Evolutionary conservation across 768 basidiomycete genomes (phyloP).

Genomic region (Kondoa malvinella): DNA sequence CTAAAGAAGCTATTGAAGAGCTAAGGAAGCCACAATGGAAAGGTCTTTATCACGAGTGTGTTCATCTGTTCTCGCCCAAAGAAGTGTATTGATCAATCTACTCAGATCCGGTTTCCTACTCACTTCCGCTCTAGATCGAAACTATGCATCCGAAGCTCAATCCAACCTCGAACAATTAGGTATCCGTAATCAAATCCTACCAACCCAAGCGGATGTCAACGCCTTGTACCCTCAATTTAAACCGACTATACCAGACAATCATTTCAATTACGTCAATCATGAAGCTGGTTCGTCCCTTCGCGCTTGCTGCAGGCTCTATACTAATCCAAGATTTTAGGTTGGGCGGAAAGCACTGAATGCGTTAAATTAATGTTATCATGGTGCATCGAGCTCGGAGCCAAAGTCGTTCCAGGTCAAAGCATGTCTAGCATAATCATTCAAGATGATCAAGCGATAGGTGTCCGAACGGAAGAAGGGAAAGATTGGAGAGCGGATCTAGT

Average conservation of each 20-base stretch:
- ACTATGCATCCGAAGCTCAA: no score
- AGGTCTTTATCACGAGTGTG: constrained; percentile 25
- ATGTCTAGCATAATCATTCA: constrained; percentile 36
- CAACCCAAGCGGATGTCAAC: no score
- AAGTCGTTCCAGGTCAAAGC: constrained; percentile 44
- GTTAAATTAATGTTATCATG: constrained; percentile 11
- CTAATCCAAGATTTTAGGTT: no score
- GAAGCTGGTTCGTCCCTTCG: no score
- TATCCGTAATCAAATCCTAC: no score
- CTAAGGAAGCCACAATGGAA: constrained; percentile 29
- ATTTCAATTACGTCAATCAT: constrained; percentile 12
- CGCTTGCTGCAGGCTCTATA: no score
- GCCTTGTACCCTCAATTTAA: neutral
- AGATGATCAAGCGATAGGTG: constrained; percentile 40
- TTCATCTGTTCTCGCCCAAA: neutral
- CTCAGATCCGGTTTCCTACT: no score
- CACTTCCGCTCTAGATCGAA: no score
- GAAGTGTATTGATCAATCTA: no score
- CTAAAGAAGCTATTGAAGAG: constrained; percentile 29
- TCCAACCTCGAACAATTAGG: no score
- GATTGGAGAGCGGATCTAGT: constrained; percentile 41
- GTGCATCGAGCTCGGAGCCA: constrained; percentile 38
- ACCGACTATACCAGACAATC: neutral
- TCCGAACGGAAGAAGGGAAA: constrained; percentile 42
- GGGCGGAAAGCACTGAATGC: constrained; percentile 22